A percentile compares a stretch with the other conserved stretches of the same genome.
Conservation (phyloP, 2,329 filamentous ascomycete species). For the Ilyonectria sp. region DNA sequence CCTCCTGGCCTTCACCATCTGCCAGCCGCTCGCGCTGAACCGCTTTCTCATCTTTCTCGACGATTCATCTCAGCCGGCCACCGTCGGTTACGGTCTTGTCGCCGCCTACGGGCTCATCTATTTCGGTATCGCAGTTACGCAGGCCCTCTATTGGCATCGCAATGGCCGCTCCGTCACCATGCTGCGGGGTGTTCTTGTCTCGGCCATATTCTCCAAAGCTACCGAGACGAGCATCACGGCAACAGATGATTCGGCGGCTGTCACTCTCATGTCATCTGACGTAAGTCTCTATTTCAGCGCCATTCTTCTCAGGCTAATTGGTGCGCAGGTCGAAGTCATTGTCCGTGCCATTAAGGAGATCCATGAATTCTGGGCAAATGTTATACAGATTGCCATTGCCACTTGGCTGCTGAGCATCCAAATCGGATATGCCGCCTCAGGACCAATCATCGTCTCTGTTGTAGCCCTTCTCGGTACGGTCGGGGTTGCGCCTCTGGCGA, state of each 20-base stretch:
- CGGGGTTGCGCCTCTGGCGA: constrained; percentile 46
- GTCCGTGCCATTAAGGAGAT: constrained; percentile 53
- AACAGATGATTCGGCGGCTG: constrained; percentile 52
- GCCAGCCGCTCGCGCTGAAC: constrained; percentile 55
- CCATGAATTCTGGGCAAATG: constrained; percentile 56
- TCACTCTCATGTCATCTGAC: constrained; percentile 61
- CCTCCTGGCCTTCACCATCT: constrained; percentile 55
- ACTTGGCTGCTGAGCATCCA: constrained; percentile 53
- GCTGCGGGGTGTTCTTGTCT: constrained; percentile 51
- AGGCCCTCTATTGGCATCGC: constrained; percentile 52
- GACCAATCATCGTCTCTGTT: constrained; percentile 52
- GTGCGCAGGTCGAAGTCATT: constrained; percentile 55
- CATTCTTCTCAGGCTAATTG: not conserved
- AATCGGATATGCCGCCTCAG: constrained; percentile 53
- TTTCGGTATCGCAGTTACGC: constrained; percentile 49
- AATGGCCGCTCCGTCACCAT: constrained; percentile 52
- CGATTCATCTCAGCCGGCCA: constrained; percentile 40
- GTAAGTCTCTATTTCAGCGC: constrained; percentile 35
- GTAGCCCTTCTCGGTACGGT: constrained; percentile 47
- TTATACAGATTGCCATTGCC: constrained; percentile 53
- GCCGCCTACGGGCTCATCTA: constrained; percentile 53
- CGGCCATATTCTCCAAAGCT: constrained; percentile 54
- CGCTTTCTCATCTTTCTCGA: constrained; percentile 52
- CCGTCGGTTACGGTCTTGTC: constrained; percentile 52
- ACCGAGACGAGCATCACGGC: constrained; percentile 48